These are phyloP conservation scores for Aspergillus viridinutans DNA, from an alignment of 2,329 filamentous ascomycete species.

Conservation along the genomic window DNA sequence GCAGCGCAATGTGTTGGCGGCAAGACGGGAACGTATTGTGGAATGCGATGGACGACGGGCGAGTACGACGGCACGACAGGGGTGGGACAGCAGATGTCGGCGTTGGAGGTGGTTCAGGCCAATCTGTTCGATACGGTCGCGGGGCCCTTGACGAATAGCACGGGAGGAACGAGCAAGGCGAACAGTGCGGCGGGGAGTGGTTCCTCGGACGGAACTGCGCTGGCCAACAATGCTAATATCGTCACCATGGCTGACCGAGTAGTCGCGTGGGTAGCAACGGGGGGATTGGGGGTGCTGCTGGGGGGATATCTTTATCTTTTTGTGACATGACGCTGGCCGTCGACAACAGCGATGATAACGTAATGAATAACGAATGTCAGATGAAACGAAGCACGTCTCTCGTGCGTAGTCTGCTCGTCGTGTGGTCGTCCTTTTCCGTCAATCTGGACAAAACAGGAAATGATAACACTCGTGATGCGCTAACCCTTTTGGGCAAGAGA, in stretches of 20 bases:
- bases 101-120: slow-evolving; percentile 56
- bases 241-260: slow-evolving; percentile 25
- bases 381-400: not conserved
- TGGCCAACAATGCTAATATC: slow-evolving; percentile 19
- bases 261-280: slow-evolving; percentile 26
- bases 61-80: slow-evolving; percentile 29
- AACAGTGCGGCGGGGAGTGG: slow-evolving; percentile 35
- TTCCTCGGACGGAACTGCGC: slow-evolving; percentile 2
- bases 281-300: slow-evolving; percentile 21
- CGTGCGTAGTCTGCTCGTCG: no score
- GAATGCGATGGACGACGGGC: slow-evolving; percentile 33
- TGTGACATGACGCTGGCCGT: not conserved
- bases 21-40: slow-evolving; percentile 36
- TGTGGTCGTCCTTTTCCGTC: not conserved
- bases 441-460: not conserved
- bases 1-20: slow-evolving; percentile 34
- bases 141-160: slow-evolving; percentile 41
- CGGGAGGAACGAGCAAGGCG: slow-evolving; percentile 54
- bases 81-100: slow-evolving; percentile 38
- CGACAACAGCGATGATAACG: not conserved
- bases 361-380: not conserved
- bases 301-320: slow-evolving; percentile 7
- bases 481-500: not conserved
- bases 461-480: not conserved
- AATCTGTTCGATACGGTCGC: slow-evolving; percentile 43